Evolutionary conservation across 163 green algal species (phyloP).

Genomic region (Chlorella variabilis): DNA sequence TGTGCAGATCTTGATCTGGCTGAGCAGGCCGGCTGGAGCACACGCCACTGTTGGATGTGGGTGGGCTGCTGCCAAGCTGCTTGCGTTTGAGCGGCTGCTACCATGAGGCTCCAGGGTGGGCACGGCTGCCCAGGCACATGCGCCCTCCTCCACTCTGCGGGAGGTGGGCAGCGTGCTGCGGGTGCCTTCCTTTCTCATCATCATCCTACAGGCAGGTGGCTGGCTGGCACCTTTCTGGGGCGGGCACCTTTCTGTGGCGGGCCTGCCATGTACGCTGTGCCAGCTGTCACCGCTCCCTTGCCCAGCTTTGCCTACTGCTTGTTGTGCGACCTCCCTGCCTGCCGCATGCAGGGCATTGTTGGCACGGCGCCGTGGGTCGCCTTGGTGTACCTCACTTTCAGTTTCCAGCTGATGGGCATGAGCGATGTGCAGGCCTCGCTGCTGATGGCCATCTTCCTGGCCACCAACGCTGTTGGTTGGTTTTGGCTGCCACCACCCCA

Average conservation of each 20-base stretch:
- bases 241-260: conserved; percentile 52
- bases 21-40: too few relatives aligned
- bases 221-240: not conserved
- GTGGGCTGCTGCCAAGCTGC: too few relatives aligned
- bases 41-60: too few relatives aligned
- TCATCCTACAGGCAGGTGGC: conserved; percentile 19
- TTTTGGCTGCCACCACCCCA: too few relatives aligned
- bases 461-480: conserved; percentile 30
- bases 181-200: conserved; percentile 37
- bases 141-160: not conserved
- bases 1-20: too few relatives aligned
- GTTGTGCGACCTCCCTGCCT: too few relatives aligned
- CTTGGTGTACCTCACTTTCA: conserved; percentile 63
- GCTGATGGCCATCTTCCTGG: conserved; percentile 53
- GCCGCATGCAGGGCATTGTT: conserved; percentile 57
- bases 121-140: not conserved
- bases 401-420: conserved; percentile 65
- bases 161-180: conserved; percentile 11
- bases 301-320: too few relatives aligned
- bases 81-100: too few relatives aligned
- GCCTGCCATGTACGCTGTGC: too few relatives aligned
- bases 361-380: conserved; percentile 50
- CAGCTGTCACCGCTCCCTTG: too few relatives aligned
- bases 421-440: conserved; percentile 45
- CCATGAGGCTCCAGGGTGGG: not conserved